A percentile compares a stretch with the other conserved stretches of the same genome.
These are phyloP conservation scores for Erodium maritimum DNA, from an alignment of 345 rosid genomes.

Conservation along the genomic window DNA sequence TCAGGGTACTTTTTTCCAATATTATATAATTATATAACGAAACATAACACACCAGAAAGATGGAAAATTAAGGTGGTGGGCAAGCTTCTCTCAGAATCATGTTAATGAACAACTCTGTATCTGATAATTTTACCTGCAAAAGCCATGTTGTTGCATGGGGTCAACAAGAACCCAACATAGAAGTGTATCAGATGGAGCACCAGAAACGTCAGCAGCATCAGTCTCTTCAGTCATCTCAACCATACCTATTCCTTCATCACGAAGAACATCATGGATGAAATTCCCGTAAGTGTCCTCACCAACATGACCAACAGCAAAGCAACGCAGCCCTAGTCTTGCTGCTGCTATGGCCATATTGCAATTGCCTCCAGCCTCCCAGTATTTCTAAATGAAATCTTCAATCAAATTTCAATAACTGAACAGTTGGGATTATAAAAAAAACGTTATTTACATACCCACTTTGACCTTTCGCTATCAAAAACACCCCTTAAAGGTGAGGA, in stretches of 20 bases:
- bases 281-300: constrained; percentile 75
- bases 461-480: too few relatives aligned
- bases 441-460: too few relatives aligned
- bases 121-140: constrained; percentile 61
- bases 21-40: neutral
- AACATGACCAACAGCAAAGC: constrained; percentile 70
- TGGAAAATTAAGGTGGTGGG: neutral
- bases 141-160: constrained; percentile 80
- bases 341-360: constrained; percentile 97
- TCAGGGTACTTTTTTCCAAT: too few relatives aligned
- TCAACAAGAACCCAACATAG: constrained; percentile 97
- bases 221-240: constrained; percentile 47
- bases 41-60: neutral
- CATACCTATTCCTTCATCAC: constrained; percentile 52
- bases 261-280: constrained; percentile 79
- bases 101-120: neutral
- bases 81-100: neutral
- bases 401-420: neutral
- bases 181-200: constrained; percentile 56
- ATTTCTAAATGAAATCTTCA: constrained; percentile 27
- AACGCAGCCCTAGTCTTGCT: constrained; percentile 78
- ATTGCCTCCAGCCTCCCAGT: constrained; percentile 98
- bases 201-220: constrained; percentile 21
- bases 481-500: too few relatives aligned
- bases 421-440: neutral